Percentiles rank a stretch among this genome's conserved stretches.
phyloP scores from a whole-genome alignment of 768 basidiomycete species.

The Mycena amicta region DNA sequence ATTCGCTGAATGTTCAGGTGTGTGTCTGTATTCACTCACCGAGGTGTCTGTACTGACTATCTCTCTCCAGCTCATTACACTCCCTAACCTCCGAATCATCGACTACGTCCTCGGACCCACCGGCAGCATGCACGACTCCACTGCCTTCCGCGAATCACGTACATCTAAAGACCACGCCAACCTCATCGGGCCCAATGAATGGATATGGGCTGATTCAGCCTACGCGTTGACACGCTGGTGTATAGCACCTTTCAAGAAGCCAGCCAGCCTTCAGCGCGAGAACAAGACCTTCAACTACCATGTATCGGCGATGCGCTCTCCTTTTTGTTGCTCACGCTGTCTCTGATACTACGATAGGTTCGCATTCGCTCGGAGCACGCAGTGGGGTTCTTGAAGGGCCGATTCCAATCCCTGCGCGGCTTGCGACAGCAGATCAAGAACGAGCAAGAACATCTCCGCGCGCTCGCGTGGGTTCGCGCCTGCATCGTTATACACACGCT shows the following conservation, averaged over 20 bases:
- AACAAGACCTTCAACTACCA: constrained; percentile 29
- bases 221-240: constrained; percentile 32
- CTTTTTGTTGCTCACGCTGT: background rate
- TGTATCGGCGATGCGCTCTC: constrained; percentile 25
- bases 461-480: constrained; percentile 5
- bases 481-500: constrained; percentile 12
- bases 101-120: constrained; percentile 31
- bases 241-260: constrained; percentile 35
- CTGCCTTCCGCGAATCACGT: constrained; percentile 23
- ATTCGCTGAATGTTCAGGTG: constrained; percentile 26
- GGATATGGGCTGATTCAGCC: constrained; percentile 33
- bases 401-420: constrained; percentile 28
- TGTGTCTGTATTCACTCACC: constrained; percentile 9
- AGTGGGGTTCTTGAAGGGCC: constrained; percentile 27
- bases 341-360: constrained; percentile 16
- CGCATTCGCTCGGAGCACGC: constrained; percentile 33
- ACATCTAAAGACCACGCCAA: constrained; percentile 16
- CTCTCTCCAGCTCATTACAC: constrained; percentile 26
- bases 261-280: constrained; percentile 22
- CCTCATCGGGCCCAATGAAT: constrained; percentile 22
- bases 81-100: constrained; percentile 31
- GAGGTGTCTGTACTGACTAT: constrained; percentile 21
- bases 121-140: constrained; percentile 32
- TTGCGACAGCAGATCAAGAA: constrained; percentile 30
- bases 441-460: constrained; percentile 10